Evolutionary conservation across 129 eudicot genomes (phyloP), one percentile per base, ranked within the genome.

Genomic region (Gnaphalium uliginosum): DNA sequence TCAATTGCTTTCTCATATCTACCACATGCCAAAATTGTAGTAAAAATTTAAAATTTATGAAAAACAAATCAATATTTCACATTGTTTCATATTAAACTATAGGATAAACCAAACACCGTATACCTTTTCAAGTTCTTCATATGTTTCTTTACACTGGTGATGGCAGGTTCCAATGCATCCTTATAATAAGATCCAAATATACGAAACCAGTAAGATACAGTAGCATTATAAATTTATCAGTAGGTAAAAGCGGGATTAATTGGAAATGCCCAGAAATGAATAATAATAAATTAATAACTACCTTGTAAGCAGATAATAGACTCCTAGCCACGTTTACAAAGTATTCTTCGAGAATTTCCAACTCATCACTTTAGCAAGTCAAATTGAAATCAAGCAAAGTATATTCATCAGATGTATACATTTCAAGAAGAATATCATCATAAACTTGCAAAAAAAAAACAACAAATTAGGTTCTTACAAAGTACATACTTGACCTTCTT

Each of bases 401-500:
- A 69, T 6, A 72, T 33, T 67, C 59, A 76, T 67, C 58, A 80
- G 62, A 80, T 58, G 23, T 18, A 53, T 51, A 56, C 22, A 57
- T 30, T 37, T 58, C 21, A 39, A 33, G 27, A 76, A 68, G 60
- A 60, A 25, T 61, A 77, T 50, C 29, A 37, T 73, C 61, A 62
- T 13, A 66, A 60, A 73, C 29, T 58, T 64, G 63, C 76, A 76
- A 68, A 58, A n/a, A n/a, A n/a, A 67, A 66, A 66, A 51, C 51
- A 23, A 39, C n/a, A 79, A 59, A 32, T 43, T 54, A 50, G 60
- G 33, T n/a, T 30, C 56, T 37, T 69, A 70, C 39, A 73, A 33
- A 75, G 53, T 69, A 72, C 86, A 60, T 87, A 92, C 96, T 84
- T 87, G 91, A 86, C 83, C 75, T 72, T 82, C 84, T 86, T 85